Evolutionary conservation across 2,329 filamentous ascomycete genomes (phyloP).

Genomic region (Diplodia scrobiculata): DNA sequence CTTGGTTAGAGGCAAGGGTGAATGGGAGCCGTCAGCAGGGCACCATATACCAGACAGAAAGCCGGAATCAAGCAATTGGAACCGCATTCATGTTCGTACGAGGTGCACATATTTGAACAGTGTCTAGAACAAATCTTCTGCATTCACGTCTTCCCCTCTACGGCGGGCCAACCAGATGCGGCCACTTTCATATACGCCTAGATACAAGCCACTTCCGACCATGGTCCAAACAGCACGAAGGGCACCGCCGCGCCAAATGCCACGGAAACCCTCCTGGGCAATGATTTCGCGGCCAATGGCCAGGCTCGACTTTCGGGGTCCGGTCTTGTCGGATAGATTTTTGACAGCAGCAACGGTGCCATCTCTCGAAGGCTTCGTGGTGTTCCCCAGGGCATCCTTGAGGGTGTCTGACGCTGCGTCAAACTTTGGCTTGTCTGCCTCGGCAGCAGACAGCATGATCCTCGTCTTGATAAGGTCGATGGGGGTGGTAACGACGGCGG

Average conservation of each 20-base stretch:
- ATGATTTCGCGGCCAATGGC: constrained; percentile 67
- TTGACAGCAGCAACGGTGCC: background rate
- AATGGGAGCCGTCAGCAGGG: background rate
- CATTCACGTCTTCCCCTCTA: constrained; percentile 43
- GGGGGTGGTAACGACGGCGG: constrained; percentile 82
- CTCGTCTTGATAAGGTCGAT: constrained; percentile 88
- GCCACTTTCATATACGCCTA: constrained; percentile 82
- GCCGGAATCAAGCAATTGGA: background rate
- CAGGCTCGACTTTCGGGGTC: constrained; percentile 43
- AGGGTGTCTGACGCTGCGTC: constrained; percentile 16
- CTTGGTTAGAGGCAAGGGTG: background rate
- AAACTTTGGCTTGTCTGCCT: constrained; percentile 33
- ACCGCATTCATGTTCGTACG: background rate
- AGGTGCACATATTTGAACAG: background rate
- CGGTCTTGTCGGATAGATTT: background rate
- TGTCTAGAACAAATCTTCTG: constrained; percentile 26
- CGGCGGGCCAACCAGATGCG: constrained; percentile 56
- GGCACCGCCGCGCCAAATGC: constrained; percentile 74
- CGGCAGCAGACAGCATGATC: constrained; percentile 69
- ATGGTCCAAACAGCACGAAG: constrained; percentile 80
- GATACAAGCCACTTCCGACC: constrained; percentile 77
- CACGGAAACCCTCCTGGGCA: constrained; percentile 66
- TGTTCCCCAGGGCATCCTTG: constrained; percentile 25
- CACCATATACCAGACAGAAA: background rate
- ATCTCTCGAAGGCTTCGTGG: background rate